Evolutionary conservation across 2,329 filamentous ascomycete genomes (phyloP).

Genomic region (Botrytis cinerea): DNA sequence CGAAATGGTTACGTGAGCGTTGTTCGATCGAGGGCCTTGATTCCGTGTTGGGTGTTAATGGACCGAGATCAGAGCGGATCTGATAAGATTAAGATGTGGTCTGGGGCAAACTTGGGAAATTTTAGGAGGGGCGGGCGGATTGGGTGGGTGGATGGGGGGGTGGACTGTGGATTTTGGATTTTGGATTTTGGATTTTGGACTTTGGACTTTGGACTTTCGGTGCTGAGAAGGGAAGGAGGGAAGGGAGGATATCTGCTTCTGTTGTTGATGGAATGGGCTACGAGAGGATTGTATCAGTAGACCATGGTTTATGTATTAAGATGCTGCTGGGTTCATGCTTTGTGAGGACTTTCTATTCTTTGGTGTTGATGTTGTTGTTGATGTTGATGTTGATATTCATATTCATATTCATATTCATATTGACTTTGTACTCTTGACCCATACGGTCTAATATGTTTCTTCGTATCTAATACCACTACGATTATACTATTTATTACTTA

Average conservation of each 20-base stretch:
- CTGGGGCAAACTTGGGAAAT: not conserved
- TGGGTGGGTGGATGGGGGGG: not conserved
- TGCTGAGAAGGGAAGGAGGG: not conserved
- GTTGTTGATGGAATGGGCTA: too few relatives aligned
- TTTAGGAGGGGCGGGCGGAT: not conserved
- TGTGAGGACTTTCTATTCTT: not conserved
- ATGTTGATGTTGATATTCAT: not conserved
- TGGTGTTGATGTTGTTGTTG: not conserved
- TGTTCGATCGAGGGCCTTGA: not conserved
- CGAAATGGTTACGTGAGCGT: not conserved
- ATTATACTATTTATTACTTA: not conserved
- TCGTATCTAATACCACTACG: not conserved
- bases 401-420: not conserved
- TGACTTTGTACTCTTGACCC: not conserved
- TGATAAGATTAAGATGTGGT: slow-evolving; percentile 10
- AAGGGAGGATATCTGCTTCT: not conserved
- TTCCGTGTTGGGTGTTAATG: not conserved
- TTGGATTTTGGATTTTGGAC: too few relatives aligned
- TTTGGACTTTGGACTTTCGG: too few relatives aligned
- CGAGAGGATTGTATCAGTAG: not conserved
- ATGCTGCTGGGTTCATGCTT: not conserved
- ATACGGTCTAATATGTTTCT: not conserved
- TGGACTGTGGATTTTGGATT: too few relatives aligned
- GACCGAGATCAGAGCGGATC: slow-evolving; percentile 7
- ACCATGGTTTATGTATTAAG: not conserved